A percentile compares a stretch with the other conserved stretches of the same genome.
phyloP scores from a whole-genome alignment of 1,139 yeast genomes.

The Saccharomyces pastorianus region DNA sequence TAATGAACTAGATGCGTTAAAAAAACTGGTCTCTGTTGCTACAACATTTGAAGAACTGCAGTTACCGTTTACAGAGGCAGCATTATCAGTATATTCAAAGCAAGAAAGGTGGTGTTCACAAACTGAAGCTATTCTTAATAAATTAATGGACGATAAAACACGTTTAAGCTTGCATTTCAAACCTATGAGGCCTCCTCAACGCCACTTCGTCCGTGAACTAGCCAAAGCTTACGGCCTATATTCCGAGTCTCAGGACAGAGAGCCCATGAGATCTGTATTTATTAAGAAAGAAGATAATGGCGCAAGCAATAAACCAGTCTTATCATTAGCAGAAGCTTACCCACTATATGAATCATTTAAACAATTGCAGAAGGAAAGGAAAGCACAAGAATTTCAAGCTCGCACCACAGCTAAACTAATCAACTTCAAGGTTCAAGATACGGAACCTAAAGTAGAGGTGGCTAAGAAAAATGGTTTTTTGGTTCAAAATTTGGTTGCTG shows the following conservation, averaged over 20 bases:
- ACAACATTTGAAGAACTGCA: conserved; percentile 23
- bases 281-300: conserved; percentile 39
- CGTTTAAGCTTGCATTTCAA: conserved; percentile 46
- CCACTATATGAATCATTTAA: conserved; percentile 27
- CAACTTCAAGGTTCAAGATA: conserved; percentile 15
- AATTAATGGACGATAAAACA: conserved; percentile 39
- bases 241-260: conserved; percentile 72
- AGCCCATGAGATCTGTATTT: conserved; percentile 68
- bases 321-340: conserved; percentile 30
- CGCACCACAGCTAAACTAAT: conserved; percentile 20
- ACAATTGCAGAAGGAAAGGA: conserved; percentile 33
- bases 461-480: conserved; percentile 42
- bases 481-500: conserved; percentile 47
- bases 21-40: conserved; percentile 10
- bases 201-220: conserved; percentile 63
- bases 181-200: conserved; percentile 62
- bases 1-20: conserved; percentile 14
- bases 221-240: conserved; percentile 52
- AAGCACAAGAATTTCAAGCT: conserved; percentile 25
- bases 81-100: conserved; percentile 38
- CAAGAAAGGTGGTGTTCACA: conserved; percentile 60
- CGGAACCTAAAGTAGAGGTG: conserved; percentile 7
- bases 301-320: conserved; percentile 28
- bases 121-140: conserved; percentile 47
- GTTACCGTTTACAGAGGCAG: conserved; percentile 38